Base-by-base conservation (phyloP, 495 filamentous ascomycete genomes). In the Penicillium coffeae region DNA sequence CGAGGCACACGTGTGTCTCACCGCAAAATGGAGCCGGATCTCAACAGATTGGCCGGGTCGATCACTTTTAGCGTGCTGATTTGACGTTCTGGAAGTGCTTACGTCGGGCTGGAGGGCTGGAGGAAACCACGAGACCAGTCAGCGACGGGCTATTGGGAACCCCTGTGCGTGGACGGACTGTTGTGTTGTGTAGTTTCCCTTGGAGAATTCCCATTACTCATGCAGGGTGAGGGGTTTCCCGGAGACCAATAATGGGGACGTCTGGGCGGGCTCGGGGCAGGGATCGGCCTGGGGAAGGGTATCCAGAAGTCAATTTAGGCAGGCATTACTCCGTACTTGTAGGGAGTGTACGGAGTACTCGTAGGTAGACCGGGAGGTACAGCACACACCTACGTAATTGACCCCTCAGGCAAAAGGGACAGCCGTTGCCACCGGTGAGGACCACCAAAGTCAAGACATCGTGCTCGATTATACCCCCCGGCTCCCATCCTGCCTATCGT, bases 321-420 rank as follows among this genome's bases (percentile, higher is more conserved):
- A 30, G 34, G 25, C 41, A 44, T 54, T 33, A 52, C 33, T 27
- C 36, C 19, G 15, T 37, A 34, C 2, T 20, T n/a, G n/a, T 19
- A 55, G 45, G 34, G 20, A 38, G 48, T 41, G 51, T 54, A 58
- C 55, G 27, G 47, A 39, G 51, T 48, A 51, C 42, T 47, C 48
- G 5, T 30, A 4, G 5, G 25, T 30, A 30, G 25, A 10, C 25
- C 25, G 10, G 25, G 10, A 30, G n/a, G n/a, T n/a, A n/a, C n/a
- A n/a, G n/a, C n/a, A n/a, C n/a, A n/a, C n/a, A n/a, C n/a, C 35
- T 49, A 18, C 25, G 25, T 30, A 30, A 30, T n/a, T n/a, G n/a
- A n/a, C n/a, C n/a, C n/a, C n/a, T n/a, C n/a, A n/a, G n/a, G n/a
- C n/a, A n/a, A n/a, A n/a, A n/a, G n/a, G n/a, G n/a, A n/a, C n/a